A percentile compares a stretch with the other conserved stretches of the same genome.
Conservation (phyloP, 2,329 filamentous ascomycete species). For the Diaporthe sp. region DNA sequence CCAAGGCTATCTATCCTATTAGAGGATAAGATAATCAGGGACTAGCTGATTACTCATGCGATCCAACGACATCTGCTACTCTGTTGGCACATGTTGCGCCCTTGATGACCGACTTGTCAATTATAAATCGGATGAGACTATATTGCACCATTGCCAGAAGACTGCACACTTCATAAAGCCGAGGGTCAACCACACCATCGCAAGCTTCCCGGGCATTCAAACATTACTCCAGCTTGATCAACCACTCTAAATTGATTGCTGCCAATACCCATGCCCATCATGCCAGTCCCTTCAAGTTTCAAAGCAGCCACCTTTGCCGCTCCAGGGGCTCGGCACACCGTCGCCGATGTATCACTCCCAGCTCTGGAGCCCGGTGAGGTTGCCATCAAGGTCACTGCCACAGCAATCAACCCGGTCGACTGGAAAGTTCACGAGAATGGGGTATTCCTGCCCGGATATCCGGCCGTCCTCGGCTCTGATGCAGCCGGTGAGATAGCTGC, state of each 20-base stretch:
- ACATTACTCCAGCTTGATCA: neutral
- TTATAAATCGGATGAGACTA: neutral
- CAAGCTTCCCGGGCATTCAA: neutral
- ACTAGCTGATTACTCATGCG: neutral
- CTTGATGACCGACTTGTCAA: neutral
- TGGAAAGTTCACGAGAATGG: constrained; percentile 51
- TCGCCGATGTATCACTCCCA: constrained; percentile 33
- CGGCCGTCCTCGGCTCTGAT: constrained; percentile 51
- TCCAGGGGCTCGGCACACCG: constrained; percentile 23
- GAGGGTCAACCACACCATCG: neutral
- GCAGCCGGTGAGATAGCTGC: constrained; percentile 51
- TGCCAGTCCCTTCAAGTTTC: constrained; percentile 33
- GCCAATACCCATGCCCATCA: neutral
- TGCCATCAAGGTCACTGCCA: constrained; percentile 44
- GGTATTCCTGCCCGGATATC: constrained; percentile 46
- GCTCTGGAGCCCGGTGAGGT: constrained; percentile 43
- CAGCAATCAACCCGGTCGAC: constrained; percentile 53
- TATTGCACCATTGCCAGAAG: neutral
- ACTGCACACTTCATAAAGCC: neutral
- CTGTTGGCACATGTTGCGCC: neutral
- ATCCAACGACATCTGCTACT: neutral
- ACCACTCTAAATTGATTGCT: neutral
- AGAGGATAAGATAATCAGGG: neutral
- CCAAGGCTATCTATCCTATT: neutral
- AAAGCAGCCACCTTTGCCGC: constrained; percentile 35